A percentile compares a stretch with the other conserved stretches of the same genome.
phyloP scores from a whole-genome alignment of 345 rosid genomes.

The Populus simonii region DNA sequence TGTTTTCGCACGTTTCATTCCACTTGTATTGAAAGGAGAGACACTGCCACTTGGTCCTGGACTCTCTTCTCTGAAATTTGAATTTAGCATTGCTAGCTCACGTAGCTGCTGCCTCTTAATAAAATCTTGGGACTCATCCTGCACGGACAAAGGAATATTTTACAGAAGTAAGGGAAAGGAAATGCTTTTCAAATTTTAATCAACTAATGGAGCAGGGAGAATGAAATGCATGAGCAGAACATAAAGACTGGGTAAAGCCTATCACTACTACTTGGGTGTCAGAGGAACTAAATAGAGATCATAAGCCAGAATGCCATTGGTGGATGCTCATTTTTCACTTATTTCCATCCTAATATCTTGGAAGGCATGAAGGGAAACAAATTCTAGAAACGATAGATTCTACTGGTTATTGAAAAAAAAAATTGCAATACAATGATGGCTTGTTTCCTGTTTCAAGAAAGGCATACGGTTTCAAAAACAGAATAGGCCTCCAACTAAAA shows the following conservation, averaged over 20 bases:
- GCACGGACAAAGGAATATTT: slow-evolving; percentile 16
- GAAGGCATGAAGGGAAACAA: not conserved
- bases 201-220: not conserved
- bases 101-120: slow-evolving; percentile 95
- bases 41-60: slow-evolving; percentile 95
- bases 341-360: not conserved
- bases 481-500: not conserved
- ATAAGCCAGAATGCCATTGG: not conserved
- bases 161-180: not conserved
- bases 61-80: slow-evolving; percentile 90
- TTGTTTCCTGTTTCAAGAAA: not conserved
- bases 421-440: not conserved
- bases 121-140: slow-evolving; percentile 96
- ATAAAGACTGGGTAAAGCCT: not conserved
- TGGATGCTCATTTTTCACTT: not conserved
- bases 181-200: not conserved
- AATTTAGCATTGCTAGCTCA: slow-evolving; percentile 84
- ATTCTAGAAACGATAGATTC: not conserved
- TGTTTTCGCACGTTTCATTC: slow-evolving; percentile 96
- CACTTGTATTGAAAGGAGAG: slow-evolving; percentile 91
- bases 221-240: not conserved
- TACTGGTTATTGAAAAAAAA: not conserved
- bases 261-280: not conserved
- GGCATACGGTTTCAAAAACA: not conserved
- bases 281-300: not conserved